Percentiles rank a stretch among this genome's conserved stretches.
Conservation (phyloP, 805 yeast species). For the Yamadazyma laniorum region DNA sequence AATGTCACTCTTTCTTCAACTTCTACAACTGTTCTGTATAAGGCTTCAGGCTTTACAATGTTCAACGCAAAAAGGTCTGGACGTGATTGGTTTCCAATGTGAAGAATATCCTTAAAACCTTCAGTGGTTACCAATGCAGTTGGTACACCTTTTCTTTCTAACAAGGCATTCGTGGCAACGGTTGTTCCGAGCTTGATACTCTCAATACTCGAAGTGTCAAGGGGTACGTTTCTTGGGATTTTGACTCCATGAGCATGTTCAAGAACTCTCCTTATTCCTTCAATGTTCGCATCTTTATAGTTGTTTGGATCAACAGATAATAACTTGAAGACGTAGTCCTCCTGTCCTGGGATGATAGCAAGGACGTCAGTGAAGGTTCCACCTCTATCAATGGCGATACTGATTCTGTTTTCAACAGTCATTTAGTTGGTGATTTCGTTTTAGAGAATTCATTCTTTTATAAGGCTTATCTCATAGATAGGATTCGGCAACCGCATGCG, state of each 20-base stretch:
- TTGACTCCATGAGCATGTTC: conserved; percentile 12
- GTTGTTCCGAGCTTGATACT: conserved; percentile 29
- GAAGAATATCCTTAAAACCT: conserved; percentile 21
- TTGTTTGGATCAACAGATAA: conserved; percentile 20
- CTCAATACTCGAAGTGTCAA: conserved; percentile 17
- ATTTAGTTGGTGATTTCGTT: neutral
- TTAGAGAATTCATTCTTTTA: too few relatives aligned
- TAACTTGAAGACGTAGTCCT: conserved; percentile 52
- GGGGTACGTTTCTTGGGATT: conserved; percentile 24
- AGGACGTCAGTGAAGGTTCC: conserved; percentile 25
- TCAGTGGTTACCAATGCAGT: conserved; percentile 19
- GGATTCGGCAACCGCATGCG: neutral
- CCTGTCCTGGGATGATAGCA: conserved; percentile 48
- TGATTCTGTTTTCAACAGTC: conserved; percentile 2
- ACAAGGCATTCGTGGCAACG: conserved; percentile 24
- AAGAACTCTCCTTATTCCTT: conserved; percentile 20
- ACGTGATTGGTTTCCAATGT: conserved; percentile 21
- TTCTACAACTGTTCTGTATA: conserved; percentile 18
- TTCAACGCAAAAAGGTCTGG: conserved; percentile 21
- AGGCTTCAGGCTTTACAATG: conserved; percentile 15
- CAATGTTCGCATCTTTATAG: conserved; percentile 19
- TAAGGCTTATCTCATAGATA: too few relatives aligned
- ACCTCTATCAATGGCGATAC: conserved; percentile 24
- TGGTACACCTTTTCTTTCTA: conserved; percentile 22
- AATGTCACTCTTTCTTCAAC: conserved; percentile 20